Conservation (phyloP, 2,329 filamentous ascomycete species). For the Colletotrichum sansevieriae region DNA sequence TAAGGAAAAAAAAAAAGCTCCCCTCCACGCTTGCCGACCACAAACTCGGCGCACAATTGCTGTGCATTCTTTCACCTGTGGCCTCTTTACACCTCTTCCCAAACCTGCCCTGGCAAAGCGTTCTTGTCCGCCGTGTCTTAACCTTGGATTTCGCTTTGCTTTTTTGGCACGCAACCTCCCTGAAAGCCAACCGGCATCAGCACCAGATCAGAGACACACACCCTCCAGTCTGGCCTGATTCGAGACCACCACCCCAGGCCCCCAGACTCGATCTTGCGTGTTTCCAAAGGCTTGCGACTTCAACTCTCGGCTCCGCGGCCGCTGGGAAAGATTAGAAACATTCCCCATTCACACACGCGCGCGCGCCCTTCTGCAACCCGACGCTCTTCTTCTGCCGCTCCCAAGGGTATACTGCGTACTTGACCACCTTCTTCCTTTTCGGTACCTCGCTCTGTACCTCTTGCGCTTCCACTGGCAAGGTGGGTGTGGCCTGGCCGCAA, state of each 20-base stretch:
- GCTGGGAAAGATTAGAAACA: conserved; percentile 25
- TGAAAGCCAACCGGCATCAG: conserved; percentile 4
- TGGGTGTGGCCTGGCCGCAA: conserved; percentile 37
- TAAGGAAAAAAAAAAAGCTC: background rate
- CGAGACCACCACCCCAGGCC: conserved; percentile 22
- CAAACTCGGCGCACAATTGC: conserved; percentile 26
- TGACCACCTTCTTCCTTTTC: background rate
- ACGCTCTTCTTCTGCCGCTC: conserved; percentile 21
- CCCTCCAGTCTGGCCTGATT: conserved; percentile 22
- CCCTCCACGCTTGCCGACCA: conserved; percentile 3
- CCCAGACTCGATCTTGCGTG: conserved; percentile 12
- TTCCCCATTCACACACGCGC: conserved; percentile 7
- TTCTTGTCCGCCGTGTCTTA: background rate
- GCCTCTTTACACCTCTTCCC: background rate
- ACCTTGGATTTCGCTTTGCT: background rate
- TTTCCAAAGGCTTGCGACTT: background rate
- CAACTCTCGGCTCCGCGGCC: conserved; percentile 22
- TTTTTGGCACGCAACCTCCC: conserved; percentile 8
- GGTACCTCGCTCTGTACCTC: conserved; percentile 5
- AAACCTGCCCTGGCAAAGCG: background rate
- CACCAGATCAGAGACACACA: background rate
- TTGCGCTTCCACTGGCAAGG: background rate
- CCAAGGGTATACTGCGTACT: conserved; percentile 16
- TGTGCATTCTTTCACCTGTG: conserved; percentile 12
- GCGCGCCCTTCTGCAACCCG: conserved; percentile 24